These are phyloP conservation scores for Arachis hypogaea DNA, from an alignment of 306 rosid genomes.

Conservation along the genomic window DNA sequence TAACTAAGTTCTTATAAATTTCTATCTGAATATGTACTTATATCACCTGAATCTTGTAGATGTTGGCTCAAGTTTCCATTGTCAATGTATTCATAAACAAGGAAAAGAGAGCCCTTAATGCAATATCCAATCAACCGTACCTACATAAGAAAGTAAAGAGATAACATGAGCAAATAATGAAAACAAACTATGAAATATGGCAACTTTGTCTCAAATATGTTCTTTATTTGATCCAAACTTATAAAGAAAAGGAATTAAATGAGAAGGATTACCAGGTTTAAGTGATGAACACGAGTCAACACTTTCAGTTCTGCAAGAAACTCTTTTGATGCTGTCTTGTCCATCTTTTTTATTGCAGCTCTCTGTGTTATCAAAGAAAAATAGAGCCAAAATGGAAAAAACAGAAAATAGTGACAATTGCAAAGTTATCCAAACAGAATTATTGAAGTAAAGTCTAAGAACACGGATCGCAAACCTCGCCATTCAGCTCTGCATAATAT, in stretches of 20 bases:
- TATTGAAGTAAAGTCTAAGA: background rate
- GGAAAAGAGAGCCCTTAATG: conserved; percentile 71
- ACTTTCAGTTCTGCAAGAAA: conserved; percentile 88
- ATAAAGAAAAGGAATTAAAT: conserved; percentile 4
- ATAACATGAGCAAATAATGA: background rate
- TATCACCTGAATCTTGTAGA: conserved; percentile 74
- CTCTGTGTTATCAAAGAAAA: conserved; percentile 49
- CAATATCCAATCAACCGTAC: conserved; percentile 97
- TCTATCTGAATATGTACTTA: background rate
- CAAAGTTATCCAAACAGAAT: background rate
- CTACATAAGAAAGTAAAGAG: conserved; percentile 44
- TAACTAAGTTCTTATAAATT: conserved; percentile 1
- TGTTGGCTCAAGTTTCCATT: conserved; percentile 85
- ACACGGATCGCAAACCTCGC: conserved; percentile 73
- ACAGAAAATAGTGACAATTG: background rate
- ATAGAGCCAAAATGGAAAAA: no score
- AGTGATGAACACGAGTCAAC: conserved; percentile 84
- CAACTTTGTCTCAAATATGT: background rate
- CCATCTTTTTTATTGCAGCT: conserved; percentile 95
- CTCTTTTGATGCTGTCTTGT: conserved; percentile 77
- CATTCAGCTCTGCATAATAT: conserved; percentile 85
- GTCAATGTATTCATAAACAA: conserved; percentile 89
- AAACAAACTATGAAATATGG: background rate
- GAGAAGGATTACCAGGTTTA: conserved; percentile 72
- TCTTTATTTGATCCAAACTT: background rate